Evolutionary conservation across 2,329 filamentous ascomycete species (phyloP), one percentile per base, ranked within the genome.

Genomic region (Daldinia sp.): DNA sequence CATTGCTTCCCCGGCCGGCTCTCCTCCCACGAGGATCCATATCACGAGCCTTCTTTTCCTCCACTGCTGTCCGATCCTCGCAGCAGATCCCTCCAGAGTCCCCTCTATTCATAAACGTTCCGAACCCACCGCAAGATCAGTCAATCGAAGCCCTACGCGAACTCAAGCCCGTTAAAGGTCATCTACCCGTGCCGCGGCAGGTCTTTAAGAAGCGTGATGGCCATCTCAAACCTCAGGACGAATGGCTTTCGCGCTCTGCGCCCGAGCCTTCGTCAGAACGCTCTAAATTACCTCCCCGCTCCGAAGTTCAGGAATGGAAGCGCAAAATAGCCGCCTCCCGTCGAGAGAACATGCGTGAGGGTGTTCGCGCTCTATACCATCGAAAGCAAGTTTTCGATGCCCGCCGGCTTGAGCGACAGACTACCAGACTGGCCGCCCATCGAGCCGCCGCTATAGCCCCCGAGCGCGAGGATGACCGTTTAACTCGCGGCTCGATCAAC

Each of bases 61-160:
- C 80, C 66, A 81, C 81, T 13, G 49, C 79, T 15, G 43, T 75
- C n/a, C 70, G 72, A 59, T 74, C 73, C 49, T 78, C 79, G 50
- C 82, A 86, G 62, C 80, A 43, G 27, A 91, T 94, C 67, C 90
- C 90, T 15, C 94, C 95, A 49, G 92, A 97, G 76, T 96, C 93
- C 32, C 94, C 95, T 47, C 85, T 86, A 68, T 98, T 91, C 81
- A 91, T 98, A 79, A 88, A 92, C 68, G 82, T 97, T 57, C 94
- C 94, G 48, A 83, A 84, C 69, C 85, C 91, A 49, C 85, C 87
- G n/a, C 93, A 97, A 76, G 87, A 89, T 51, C 83, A 86, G n/a
- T 70, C 70, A 1, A 66, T 74, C 68, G 74, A 75, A 51, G 69
- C 68, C 5, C 61, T 58, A 47, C 69, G 72, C 29, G 81, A 85